Conservation (phyloP, 768 basidiomycete genomes). For the Galerina sulciceps region DNA sequence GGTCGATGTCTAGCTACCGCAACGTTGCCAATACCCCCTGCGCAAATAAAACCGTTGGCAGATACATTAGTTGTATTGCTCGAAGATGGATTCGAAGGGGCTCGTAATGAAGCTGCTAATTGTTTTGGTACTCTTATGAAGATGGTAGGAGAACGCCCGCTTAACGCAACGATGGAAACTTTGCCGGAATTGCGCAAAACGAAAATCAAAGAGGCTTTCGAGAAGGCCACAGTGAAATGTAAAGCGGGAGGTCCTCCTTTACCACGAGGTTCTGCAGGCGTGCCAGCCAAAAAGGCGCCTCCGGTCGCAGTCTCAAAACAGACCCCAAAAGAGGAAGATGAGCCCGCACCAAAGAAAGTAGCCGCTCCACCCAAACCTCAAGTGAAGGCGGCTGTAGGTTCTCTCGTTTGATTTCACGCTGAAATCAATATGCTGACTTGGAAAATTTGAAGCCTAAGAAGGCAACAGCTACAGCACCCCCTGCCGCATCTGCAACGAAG, state of each 20-base stretch:
- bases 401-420: not conserved
- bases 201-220: slow-evolving; percentile 94
- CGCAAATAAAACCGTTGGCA: slow-evolving; percentile 82
- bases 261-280: slow-evolving; percentile 40
- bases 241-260: slow-evolving; percentile 66
- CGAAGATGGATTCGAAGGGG: slow-evolving; percentile 89
- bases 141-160: slow-evolving; percentile 92
- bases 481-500: slow-evolving; percentile 43
- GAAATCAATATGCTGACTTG: not conserved
- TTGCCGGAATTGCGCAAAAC: slow-evolving; percentile 86
- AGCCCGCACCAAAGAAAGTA: slow-evolving; percentile 47
- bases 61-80: slow-evolving; percentile 76
- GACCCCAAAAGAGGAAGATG: slow-evolving; percentile 21
- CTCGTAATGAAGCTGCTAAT: slow-evolving; percentile 87
- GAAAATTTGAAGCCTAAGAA: slow-evolving; percentile 53
- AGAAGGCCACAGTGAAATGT: slow-evolving; percentile 90
- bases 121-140: slow-evolving; percentile 93
- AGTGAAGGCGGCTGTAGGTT: slow-evolving; percentile 55
- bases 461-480: slow-evolving; percentile 32
- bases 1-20: slow-evolving; percentile 77
- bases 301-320: slow-evolving; percentile 11
- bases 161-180: slow-evolving; percentile 85
- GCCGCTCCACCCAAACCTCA: slow-evolving; percentile 47
- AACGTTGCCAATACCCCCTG: slow-evolving; percentile 65
- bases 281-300: slow-evolving; percentile 20